Conservation (phyloP, 495 filamentous ascomycete genomes). For the Neurospora tetraspora region DNA sequence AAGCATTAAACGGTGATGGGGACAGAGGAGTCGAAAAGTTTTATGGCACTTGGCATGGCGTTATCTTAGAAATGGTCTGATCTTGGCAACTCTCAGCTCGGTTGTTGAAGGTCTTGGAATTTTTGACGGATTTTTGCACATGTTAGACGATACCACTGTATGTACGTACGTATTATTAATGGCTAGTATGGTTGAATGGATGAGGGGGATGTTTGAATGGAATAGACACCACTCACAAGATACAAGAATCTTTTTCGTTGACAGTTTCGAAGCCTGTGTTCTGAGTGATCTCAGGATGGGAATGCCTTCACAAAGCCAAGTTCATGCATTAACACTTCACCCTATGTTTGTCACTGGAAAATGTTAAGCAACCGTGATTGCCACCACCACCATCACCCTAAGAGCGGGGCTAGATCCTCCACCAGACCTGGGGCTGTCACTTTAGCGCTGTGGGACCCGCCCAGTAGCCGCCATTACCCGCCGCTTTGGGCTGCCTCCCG, state of each 20-base stretch:
- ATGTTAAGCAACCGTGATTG: background rate
- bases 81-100: too few relatives aligned
- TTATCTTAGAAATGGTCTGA: background rate
- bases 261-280: background rate
- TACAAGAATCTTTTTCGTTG: background rate
- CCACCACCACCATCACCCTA: background rate
- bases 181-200: background rate
- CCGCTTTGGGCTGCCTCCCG: background rate
- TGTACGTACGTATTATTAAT: background rate
- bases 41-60: background rate
- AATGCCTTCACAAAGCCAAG: background rate
- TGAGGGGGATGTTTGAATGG: background rate
- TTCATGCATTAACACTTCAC: background rate
- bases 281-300: background rate
- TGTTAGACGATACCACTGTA: background rate
- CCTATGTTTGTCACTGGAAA: background rate
- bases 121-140: background rate
- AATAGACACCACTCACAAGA: background rate
- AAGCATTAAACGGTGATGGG: constrained; percentile 25
- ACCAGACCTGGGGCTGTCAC: background rate
- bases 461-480: background rate
- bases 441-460: background rate
- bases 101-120: too few relatives aligned
- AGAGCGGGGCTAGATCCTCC: background rate
- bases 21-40: background rate